Base-by-base conservation (phyloP, 495 filamentous ascomycete genomes). In the Pseudomonodictys pantanalensis region DNA sequence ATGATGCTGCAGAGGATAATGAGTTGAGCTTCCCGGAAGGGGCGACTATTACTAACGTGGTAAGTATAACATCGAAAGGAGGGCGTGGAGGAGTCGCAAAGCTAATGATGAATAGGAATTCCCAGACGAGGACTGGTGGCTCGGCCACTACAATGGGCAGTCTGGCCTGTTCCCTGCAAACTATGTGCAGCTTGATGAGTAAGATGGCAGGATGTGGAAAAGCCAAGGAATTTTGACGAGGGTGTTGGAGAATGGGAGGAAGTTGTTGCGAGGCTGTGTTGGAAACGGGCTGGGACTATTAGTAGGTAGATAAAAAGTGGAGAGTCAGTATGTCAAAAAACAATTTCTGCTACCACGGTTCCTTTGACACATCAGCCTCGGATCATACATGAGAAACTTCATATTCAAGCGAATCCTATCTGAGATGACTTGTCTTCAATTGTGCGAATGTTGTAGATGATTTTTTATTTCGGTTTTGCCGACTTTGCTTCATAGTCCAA, bases 51-150 rank as follows among this genome's bases (percentile, higher is more conserved):
- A 75, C 69, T 3, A 75, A 78, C 45, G 71, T 88, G 56, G 85
- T 88, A 79, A 75, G 84, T 77, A 15, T 9, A 30, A 2, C 4
- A 18, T 23, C 18, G 7, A 8, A 10, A 15, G 15, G 2, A 50
- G 22, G 6, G 15, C n/a, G 11, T 33, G 7, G 24, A 23, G 33
- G 38, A 38, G 8, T 2, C 18, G 12, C 30, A 56, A n/a, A n/a
- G n/a, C 52, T 62, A 60, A 54, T 68, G 29, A 22, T 18, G 33
- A n/a, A 44, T 64, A 89, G 86, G 89, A 97, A 74, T 97, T 97
- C 75, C 95, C 95, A 3, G 93, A 97, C 69, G 91, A 97, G 59
- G 93, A 97, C 69, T 99, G 93, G 93, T 99, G 93, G 93, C 84
- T 89, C 60, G 93, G 93, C 33, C 83, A 89, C 60, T 95, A 90